A percentile compares a stretch with the other conserved stretches of the same genome.
These are phyloP conservation scores for Centella asiatica DNA, from an alignment of 129 eudicot species.

Conservation along the genomic window DNA sequence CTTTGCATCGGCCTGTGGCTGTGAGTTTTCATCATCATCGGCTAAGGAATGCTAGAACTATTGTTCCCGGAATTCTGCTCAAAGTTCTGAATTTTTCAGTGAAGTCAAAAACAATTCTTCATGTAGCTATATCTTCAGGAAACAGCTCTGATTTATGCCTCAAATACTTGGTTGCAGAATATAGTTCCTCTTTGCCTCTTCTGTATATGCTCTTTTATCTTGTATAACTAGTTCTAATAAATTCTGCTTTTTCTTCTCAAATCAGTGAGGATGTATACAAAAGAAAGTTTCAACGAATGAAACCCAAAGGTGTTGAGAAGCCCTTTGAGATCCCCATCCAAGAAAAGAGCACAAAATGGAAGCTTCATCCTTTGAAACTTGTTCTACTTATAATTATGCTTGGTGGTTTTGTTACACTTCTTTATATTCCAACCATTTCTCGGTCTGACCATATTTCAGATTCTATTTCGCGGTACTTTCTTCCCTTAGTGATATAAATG, in stretches of 20 bases:
- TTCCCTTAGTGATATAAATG: background rate
- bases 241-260: conserved; percentile 1
- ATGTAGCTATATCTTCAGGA: background rate
- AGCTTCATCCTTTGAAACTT: conserved; percentile 21
- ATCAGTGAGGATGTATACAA: conserved; percentile 47
- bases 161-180: background rate
- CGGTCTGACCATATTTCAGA: conserved; percentile 16
- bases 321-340: conserved; percentile 13
- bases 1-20: too few species aligned
- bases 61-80: too few species aligned
- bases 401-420: conserved; percentile 13
- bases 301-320: conserved; percentile 27
- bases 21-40: too few species aligned
- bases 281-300: conserved; percentile 34
- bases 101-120: too few species aligned
- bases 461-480: conserved; percentile 24
- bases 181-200: background rate
- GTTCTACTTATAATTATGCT: conserved; percentile 18
- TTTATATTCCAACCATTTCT: conserved; percentile 27
- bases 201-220: background rate
- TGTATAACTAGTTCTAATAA: background rate
- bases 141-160: background rate
- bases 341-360: conserved; percentile 27
- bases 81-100: too few species aligned
- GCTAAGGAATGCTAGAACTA: too few species aligned